Evolutionary conservation across 345 rosid species (phyloP).

Genomic region (Ricinus communis): DNA sequence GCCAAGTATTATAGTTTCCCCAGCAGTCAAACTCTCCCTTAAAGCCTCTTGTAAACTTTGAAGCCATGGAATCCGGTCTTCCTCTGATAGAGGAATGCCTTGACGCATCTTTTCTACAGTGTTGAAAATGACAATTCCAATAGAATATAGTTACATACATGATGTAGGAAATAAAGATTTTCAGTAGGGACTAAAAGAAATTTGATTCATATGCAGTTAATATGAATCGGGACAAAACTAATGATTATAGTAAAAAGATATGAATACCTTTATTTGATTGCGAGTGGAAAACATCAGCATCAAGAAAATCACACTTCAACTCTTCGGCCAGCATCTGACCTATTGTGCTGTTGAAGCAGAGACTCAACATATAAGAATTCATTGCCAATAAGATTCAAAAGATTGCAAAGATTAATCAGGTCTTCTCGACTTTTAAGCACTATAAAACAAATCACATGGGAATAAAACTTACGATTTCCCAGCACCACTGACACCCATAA

Average conservation of each 20-base stretch:
- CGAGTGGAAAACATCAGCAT: conserved; percentile 87
- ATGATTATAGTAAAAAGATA: too few relatives aligned
- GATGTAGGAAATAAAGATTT: too few relatives aligned
- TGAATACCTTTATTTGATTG: conserved; percentile 64
- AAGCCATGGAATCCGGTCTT: conserved; percentile 90
- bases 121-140: not conserved
- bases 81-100: conserved; percentile 72
- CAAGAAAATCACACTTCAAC: conserved; percentile 61
- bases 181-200: not conserved
- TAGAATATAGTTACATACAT: too few relatives aligned
- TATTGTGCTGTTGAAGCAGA: conserved; percentile 52
- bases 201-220: too few relatives aligned
- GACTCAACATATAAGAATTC: not conserved
- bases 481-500: conserved; percentile 80
- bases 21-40: conserved; percentile 31
- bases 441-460: not conserved
- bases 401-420: not conserved
- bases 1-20: conserved; percentile 52
- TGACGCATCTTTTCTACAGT: conserved; percentile 70
- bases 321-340: conserved; percentile 57
- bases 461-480: conserved; percentile 87
- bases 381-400: too few relatives aligned
- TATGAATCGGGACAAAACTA: too few relatives aligned
- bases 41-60: conserved; percentile 47
- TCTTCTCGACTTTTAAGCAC: not conserved